These are phyloP conservation scores for Neurospora discreta DNA, from an alignment of 495 filamentous ascomycete genomes.

Conservation along the genomic window DNA sequence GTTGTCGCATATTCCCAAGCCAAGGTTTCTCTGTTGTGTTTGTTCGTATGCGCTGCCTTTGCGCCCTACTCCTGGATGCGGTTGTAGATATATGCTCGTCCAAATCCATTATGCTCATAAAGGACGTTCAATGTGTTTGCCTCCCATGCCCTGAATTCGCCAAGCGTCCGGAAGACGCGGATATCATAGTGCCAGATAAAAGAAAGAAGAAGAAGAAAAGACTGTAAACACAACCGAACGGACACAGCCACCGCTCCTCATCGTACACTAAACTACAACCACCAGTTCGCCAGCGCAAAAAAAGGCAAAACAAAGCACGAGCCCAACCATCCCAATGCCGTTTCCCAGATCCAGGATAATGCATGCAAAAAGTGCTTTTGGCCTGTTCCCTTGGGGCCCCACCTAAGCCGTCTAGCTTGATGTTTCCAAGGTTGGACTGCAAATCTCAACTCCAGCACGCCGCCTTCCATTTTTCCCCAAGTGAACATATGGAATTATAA, in stretches of 20 bases:
- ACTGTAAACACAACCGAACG: neutral
- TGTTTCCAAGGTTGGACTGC: constrained; percentile 17
- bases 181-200: neutral
- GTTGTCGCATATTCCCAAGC: neutral
- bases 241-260: neutral
- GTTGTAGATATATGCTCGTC: neutral
- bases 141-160: neutral
- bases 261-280: neutral
- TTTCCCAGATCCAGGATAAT: constrained; percentile 21
- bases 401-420: constrained; percentile 24
- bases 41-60: neutral
- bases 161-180: neutral
- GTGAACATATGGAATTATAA: constrained; percentile 17
- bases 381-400: constrained; percentile 14
- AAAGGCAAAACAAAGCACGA: neutral
- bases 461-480: constrained; percentile 3
- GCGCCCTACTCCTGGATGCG: neutral
- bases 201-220: neutral
- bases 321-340: constrained; percentile 13
- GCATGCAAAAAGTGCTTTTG: constrained; percentile 24
- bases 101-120: neutral
- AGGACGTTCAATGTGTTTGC: neutral
- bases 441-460: constrained; percentile 12
- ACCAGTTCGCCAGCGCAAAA: neutral
- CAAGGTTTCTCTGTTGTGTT: neutral